phyloP scores from a whole-genome alignment of 495 filamentous ascomycete species.

The Friedmanniomyces endolithicus region DNA sequence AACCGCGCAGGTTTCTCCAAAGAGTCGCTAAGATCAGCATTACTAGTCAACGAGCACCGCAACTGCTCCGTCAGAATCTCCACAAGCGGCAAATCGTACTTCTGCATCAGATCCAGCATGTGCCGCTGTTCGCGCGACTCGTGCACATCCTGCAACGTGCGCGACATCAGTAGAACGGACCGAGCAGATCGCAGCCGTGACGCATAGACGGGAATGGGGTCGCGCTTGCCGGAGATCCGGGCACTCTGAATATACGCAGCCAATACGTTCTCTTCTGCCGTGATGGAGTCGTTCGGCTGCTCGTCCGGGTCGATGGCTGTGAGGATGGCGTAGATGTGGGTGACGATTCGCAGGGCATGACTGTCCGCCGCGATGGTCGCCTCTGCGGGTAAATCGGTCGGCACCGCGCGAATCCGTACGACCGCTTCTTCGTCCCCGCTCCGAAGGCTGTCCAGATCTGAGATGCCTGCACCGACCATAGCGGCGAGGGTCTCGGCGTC shows the following conservation, averaged over 20 bases:
- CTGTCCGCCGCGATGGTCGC: slow-evolving; percentile 8
- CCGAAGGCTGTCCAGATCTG: slow-evolving; percentile 1
- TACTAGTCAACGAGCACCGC: slow-evolving; percentile 7
- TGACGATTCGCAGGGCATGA: slow-evolving; percentile 23
- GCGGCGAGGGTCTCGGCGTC: slow-evolving; percentile 19
- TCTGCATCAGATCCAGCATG: slow-evolving; percentile 41
- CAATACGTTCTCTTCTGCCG: slow-evolving; percentile 52
- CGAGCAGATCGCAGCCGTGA: slow-evolving; percentile 49
- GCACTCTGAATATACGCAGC: slow-evolving; percentile 72
- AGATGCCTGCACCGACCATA: slow-evolving; percentile 11
- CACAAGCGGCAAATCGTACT: slow-evolving; percentile 41
- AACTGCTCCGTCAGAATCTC: slow-evolving; percentile 37
- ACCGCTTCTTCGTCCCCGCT: neutral
- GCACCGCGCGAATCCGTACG: neutral
- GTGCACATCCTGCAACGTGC: slow-evolving; percentile 44
- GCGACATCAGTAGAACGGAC: slow-evolving; percentile 40
- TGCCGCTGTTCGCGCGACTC: slow-evolving; percentile 36
- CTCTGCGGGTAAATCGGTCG: neutral
- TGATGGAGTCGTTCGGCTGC: slow-evolving; percentile 5
- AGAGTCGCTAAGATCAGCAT: neutral
- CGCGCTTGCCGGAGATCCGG: slow-evolving; percentile 51
- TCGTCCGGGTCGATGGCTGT: slow-evolving; percentile 12
- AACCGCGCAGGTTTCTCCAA: slow-evolving; percentile 1
- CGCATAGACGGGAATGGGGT: slow-evolving; percentile 76
- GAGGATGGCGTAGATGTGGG: slow-evolving; percentile 32